Base-by-base conservation (phyloP, 805 yeast genomes). In the Metschnikowia orientalis region DNA sequence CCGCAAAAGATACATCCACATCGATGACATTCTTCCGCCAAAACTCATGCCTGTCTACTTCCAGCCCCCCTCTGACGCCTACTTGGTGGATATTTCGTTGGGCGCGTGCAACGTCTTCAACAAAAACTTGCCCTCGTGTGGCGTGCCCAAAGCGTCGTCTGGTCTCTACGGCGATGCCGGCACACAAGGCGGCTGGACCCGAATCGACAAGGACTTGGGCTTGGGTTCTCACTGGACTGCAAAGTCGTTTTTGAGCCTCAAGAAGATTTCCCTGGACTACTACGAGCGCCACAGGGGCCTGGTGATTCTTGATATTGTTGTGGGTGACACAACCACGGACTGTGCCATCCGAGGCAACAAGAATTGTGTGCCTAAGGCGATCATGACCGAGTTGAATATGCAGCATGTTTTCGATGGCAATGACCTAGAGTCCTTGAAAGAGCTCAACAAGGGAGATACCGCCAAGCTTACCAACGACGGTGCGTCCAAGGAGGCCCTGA, bases 161-260 rank as follows among this genome's bases (percentile, higher is more conserved):
- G 49, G 49, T 5, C 17, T 25, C 1, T 42, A 39, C 23, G 50
- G 50, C 9, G 39, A 46, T 30, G 41, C 45, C 9, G 34, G 37
- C 10, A 32, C 24, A 2, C 27, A 32, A 16, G 56, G 55, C 6
- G 58, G 57, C 8, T 75, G 78, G 77, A 34, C 41, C 22, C 54
- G 57, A 30, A 40, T 72, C 16, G 63, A 64, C 14, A 74, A 74
- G 42, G 80, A 76, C 46, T 56, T 77, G 23, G 46, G 49, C 11
- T 57, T 76, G 35, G 67, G 68, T 4, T 43, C 51, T 14, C 57
- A 69, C 4, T 73, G 77, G 77, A 42, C 61, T 21, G 47, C 52
- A 29, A 55, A 56, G 30, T 62, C 65, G 23, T 75, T 47, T 46
- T 43, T 77, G 12, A 60, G 48, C 51, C 51, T 38, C 51, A 65